Evolutionary conservation across 2,329 filamentous ascomycete genomes (phyloP), one percentile per base, ranked within the genome.

Genomic region (Aspergillus alliaceus): DNA sequence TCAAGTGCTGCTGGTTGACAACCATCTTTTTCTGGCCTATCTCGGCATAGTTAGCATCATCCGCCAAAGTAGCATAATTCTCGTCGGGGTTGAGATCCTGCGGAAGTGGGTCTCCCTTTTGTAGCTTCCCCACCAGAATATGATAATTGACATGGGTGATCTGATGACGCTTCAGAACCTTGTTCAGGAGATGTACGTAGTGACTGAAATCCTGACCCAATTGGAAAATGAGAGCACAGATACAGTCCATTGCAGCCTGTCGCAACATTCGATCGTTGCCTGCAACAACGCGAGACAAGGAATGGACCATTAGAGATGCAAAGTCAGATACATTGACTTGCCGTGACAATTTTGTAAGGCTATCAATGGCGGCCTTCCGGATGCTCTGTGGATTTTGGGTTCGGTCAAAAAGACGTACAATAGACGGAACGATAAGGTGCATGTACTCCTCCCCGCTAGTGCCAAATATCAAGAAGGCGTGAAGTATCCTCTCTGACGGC

Each of bases 311-410:
- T 71, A 95, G 91, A 14, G 93, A 92, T 5, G 96, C 92, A 71
- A 93, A 98, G 73, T 99, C 95, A 42, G 96, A 97, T 22, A 99
- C 86, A 69, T 99, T 99, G 66, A 99, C 95, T 73, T 96, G 92
- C 53, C 93, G 88, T 6, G 95, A 98, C 18, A 99, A 87, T 70
- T 95, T 93, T 22, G 92, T 93, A 59, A 99, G 87, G 0, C 92
- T 96, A 68, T 99, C 96, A 64, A 99, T 98, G 0, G 93, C 93
- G 24, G 88, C 87, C 73, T 92, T 96, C 53, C 91, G 85, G 48
- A 97, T 86, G 58, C 88, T 88, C 1, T 85, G 80, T 7, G 92
- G 91, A 61, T 96, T 90, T 11, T 89, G 87, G 31, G 89, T 85
- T 69, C 91, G 96, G 72, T 99, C 93, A 69, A 99, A 98, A 49